Evolutionary conservation across 352 stramenopile genomes (phyloP).

Genomic region (Pythium vanterpoolii): DNA sequence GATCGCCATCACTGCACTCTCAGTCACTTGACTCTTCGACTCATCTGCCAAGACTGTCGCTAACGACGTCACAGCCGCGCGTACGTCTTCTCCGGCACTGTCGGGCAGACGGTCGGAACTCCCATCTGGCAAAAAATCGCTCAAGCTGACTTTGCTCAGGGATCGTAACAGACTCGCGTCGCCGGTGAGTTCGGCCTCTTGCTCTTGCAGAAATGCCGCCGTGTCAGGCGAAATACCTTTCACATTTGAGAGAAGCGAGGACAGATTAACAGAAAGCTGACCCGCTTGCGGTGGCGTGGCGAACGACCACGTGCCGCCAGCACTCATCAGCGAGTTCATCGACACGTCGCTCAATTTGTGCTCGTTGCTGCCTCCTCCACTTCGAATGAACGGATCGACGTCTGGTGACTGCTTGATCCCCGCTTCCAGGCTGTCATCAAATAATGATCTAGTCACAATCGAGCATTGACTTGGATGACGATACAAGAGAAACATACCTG

Average conservation of each 20-base stretch:
- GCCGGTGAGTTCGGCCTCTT: slow-evolving; percentile 49
- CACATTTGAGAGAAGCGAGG: slow-evolving; percentile 45
- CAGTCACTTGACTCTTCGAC: slow-evolving; percentile 23
- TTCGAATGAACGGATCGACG: not conserved
- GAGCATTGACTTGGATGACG: not conserved
- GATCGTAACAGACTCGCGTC: slow-evolving; percentile 57
- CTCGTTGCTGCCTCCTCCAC: slow-evolving; percentile 7
- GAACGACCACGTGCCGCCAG: slow-evolving; percentile 12
- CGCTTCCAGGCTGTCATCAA: slow-evolving; percentile 26
- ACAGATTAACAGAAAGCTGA: slow-evolving; percentile 40
- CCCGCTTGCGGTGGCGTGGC: slow-evolving; percentile 7
- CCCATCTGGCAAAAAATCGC: slow-evolving; percentile 31
- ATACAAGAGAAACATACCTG: slow-evolving; percentile 28
- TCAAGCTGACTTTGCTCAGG: slow-evolving; percentile 53
- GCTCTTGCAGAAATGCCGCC: slow-evolving; percentile 52
- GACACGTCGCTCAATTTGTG: slow-evolving; percentile 19
- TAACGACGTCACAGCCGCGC: slow-evolving; percentile 9
- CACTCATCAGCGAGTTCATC: slow-evolving; percentile 25
- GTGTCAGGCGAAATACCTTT: slow-evolving; percentile 47
- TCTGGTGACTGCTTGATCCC: slow-evolving; percentile 14
- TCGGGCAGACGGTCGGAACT: not conserved
- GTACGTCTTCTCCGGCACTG: slow-evolving; percentile 2
- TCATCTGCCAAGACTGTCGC: slow-evolving; percentile 37
- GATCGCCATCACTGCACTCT: slow-evolving; percentile 34
- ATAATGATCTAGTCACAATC: not conserved